Evolutionary conservation across 305 asterid genomes (phyloP), one percentile per base, ranked within the genome.

Genomic region (Lippia alba): DNA sequence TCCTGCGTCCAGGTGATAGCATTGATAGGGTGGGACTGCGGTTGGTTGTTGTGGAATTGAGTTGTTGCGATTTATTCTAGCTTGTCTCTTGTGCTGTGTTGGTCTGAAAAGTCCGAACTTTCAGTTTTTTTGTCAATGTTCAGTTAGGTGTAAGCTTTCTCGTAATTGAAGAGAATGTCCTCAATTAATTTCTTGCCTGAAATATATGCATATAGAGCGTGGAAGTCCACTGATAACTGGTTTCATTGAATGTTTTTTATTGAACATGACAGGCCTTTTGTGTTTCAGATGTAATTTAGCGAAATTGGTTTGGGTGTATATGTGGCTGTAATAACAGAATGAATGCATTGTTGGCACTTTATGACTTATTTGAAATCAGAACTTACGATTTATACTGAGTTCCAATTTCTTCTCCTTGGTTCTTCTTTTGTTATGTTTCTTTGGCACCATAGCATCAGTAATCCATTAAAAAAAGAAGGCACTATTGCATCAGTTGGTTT

Each of bases 401-500:
- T 73, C 62, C 39, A 46, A 39, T 49, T 64, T 60, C 56, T 76
- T 24, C 40, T 45, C 34, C 41, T 39, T 12, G 24, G 20, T 34
- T 48, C 46, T 53, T 58, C 17, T 36, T 65, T 15, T 54, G 16
- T 69, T 62, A 24, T 60, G 40, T 24, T 69, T 12, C 41, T 51
- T 66, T 3, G 49, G 10, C 49, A 44, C 10, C 14, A 44, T 7
- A 44, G 12, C 49, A 36, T 15, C 15, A 4, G 63, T 12, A 11
- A 45, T 45, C 15, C 54, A 5, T 36, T 36, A 4, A 36, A 36
- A 24, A 36, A 36, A 7, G 41, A 36, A 36, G 41, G 53, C 49
- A 24, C 46, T 39, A 34, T 14, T 18, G 58, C 40, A 17, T 61
- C 44, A 3, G 61, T n/a, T 10, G 30, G 41, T 41, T 45, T 45